These are phyloP conservation scores for Cyberlindnera saturnus DNA, from an alignment of 805 yeast genomes.

Conservation along the genomic window DNA sequence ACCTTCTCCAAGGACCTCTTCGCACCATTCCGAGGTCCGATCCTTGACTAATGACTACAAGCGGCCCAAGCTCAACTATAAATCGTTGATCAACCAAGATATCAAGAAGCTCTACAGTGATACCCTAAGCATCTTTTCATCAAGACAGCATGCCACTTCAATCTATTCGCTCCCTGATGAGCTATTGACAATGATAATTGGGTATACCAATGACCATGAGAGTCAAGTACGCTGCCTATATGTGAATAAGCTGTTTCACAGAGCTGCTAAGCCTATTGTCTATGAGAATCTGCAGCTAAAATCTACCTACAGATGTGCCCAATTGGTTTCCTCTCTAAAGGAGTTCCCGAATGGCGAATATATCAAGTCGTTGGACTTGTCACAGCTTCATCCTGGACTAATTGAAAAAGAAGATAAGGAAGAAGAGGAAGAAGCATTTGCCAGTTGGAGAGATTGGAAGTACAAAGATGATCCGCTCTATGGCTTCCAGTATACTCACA, in stretches of 20 bases:
- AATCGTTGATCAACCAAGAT: conserved; percentile 16
- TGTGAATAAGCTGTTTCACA: conserved; percentile 45
- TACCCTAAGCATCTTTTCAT: conserved; percentile 26
- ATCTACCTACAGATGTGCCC: conserved; percentile 76
- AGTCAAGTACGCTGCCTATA: conserved; percentile 41
- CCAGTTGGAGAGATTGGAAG: conserved; percentile 94
- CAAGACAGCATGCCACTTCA: conserved; percentile 4
- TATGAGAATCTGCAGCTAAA: conserved; percentile 51
- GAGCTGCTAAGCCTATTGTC: conserved; percentile 45
- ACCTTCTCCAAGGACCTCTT: not conserved
- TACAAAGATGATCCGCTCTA: conserved; percentile 67
- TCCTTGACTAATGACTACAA: not conserved
- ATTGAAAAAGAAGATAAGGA: conserved; percentile 17
- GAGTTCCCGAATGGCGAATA: conserved; percentile 48
- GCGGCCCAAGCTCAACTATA: conserved; percentile 16
- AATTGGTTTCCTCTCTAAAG: conserved; percentile 65
- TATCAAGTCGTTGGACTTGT: conserved; percentile 55
- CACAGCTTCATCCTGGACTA: conserved; percentile 37
- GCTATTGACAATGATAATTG: conserved; percentile 22
- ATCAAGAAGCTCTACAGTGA: conserved; percentile 26
- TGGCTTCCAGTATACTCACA: conserved; percentile 30
- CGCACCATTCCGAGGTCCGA: not conserved
- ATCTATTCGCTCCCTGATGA: conserved; percentile 29
- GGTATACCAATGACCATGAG: conserved; percentile 29
- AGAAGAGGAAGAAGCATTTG: conserved; percentile 37